Evolutionary conservation across 2,329 filamentous ascomycete species (phyloP), one percentile per base, ranked within the genome.

Genomic region (Neonectria neomacrospora): DNA sequence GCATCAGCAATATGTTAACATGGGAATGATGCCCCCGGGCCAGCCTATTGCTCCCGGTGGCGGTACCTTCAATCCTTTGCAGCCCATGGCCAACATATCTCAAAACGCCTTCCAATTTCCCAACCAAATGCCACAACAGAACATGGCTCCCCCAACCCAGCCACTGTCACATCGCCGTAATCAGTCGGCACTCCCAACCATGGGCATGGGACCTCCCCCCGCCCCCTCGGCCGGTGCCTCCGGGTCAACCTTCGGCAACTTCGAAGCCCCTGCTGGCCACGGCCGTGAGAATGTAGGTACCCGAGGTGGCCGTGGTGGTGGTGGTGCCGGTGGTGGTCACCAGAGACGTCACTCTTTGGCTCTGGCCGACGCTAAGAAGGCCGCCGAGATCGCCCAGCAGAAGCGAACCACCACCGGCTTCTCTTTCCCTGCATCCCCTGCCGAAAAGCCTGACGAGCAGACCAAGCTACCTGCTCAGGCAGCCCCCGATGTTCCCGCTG

Each of bases 1-100:
- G 68, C 94, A 97, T 76, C 94, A 97, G 81, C 95, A 98, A 82
- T 97, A 97, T 84, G 91, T 97, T 75, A 97, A 96, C 80, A 94
- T 97, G 92, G 93, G 93, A 79, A 94, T 98, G 87, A 90, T 98
- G 74, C 91, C 91, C 71, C 91, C 92, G 56, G 91, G 92, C 74
- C 95, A 97, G 81, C 72, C 78, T 68, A 84, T 97, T 63, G 89
- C 88, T 71, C 88, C 89, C 66, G 89, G 88, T 70, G 86, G 88
- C 70, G 86, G 86, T 73, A 84, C 84, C 66, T 96, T 92, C 84
- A 91, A 90, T 82, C 90, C 90, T 75, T 83, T 94, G 79, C 94
- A 95, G 81, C 87, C 88, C 78, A 91, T 97, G 86, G 84, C 89
- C 72, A 93, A 91, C 75, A 86, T 96, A 73, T 87, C 91, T 70